A percentile compares a stretch with the other conserved stretches of the same genome.
Conservation (phyloP, 805 yeast genomes). For the Metschnikowia shivogae region DNA sequence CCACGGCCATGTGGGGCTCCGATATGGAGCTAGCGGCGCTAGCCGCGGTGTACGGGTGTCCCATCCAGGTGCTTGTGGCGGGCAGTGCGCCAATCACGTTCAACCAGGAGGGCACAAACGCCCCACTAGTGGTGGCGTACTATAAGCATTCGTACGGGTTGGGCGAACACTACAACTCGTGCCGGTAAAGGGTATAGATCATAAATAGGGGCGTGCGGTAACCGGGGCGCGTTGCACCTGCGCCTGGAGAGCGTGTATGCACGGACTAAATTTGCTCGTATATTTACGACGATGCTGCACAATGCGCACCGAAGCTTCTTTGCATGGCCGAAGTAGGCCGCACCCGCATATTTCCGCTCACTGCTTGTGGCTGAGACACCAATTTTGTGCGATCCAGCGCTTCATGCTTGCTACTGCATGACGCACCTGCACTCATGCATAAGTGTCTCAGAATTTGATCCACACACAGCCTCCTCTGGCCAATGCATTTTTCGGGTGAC, state of each 20-base stretch:
- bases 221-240: neutral
- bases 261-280: neutral
- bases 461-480: too few relatives aligned
- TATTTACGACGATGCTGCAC: neutral
- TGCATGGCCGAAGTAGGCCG: neutral
- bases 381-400: neutral
- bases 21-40: conserved; percentile 87
- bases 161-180: conserved; percentile 93
- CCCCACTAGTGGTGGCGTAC: conserved; percentile 67
- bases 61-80: conserved; percentile 72
- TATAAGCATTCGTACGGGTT: conserved; percentile 82
- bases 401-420: neutral
- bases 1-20: conserved; percentile 95
- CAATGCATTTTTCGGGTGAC: too few relatives aligned
- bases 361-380: neutral
- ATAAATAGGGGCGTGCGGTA: too few relatives aligned
- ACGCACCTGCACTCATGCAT: neutral
- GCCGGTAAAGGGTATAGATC: conserved; percentile 18
- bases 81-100: conserved; percentile 65
- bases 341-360: neutral
- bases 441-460: too few relatives aligned
- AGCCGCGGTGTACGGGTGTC: conserved; percentile 63
- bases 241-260: neutral
- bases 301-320: neutral
- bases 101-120: conserved; percentile 53